Evolutionary conservation across 2,329 filamentous ascomycete genomes (phyloP).

Genomic region (Beauveria pseudobassiana): DNA sequence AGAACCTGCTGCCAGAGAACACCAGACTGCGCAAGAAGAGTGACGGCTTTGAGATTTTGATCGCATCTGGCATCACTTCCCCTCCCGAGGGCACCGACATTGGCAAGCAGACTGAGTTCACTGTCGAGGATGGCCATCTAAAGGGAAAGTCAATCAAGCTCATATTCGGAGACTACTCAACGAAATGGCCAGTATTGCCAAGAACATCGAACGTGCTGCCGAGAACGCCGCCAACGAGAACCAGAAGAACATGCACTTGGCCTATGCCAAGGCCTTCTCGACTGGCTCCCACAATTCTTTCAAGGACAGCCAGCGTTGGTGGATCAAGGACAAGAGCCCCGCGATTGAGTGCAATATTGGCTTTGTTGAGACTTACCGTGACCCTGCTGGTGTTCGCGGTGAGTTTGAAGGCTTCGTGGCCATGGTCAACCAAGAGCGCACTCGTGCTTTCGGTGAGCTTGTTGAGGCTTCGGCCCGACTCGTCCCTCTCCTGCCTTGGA

Average conservation of each 20-base stretch:
- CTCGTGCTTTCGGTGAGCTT: slow-evolving; percentile 76
- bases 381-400: slow-evolving; percentile 71
- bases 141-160: slow-evolving; percentile 63
- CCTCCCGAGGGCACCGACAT: slow-evolving; percentile 60
- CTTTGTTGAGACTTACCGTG: slow-evolving; percentile 80
- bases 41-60: slow-evolving; percentile 63
- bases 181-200: slow-evolving; percentile 62
- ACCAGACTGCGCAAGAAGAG: slow-evolving; percentile 64
- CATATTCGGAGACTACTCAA: slow-evolving; percentile 66
- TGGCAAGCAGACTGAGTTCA: slow-evolving; percentile 56
- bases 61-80: slow-evolving; percentile 61
- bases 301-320: slow-evolving; percentile 72
- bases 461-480: slow-evolving; percentile 73
- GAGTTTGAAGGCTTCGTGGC: slow-evolving; percentile 85
- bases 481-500: slow-evolving; percentile 87
- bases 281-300: slow-evolving; percentile 68
- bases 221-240: slow-evolving; percentile 65
- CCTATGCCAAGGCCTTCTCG: slow-evolving; percentile 69
- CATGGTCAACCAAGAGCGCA: slow-evolving; percentile 85
- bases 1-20: slow-evolving; percentile 67
- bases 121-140: slow-evolving; percentile 49
- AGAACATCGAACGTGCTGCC: slow-evolving; percentile 60
- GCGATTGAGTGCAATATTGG: slow-evolving; percentile 75
- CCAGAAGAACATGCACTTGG: slow-evolving; percentile 64
- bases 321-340: slow-evolving; percentile 78